A percentile compares a stretch with the other conserved stretches of the same genome.
These are phyloP conservation scores for Jatropha podagrica DNA, from an alignment of 441 rosid species.

Conservation along the genomic window DNA sequence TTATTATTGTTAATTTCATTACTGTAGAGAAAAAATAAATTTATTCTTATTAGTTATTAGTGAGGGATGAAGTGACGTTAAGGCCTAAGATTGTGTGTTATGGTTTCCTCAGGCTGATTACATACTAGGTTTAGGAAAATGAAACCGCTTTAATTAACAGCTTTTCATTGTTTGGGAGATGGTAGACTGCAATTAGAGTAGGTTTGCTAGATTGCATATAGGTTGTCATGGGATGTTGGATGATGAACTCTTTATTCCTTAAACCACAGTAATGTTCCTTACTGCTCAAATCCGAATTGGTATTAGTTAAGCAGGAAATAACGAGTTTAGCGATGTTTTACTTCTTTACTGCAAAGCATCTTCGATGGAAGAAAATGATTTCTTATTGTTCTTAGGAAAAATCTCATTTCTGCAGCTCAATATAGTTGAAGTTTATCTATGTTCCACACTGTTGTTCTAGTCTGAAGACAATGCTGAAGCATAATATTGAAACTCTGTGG, in stretches of 20 bases:
- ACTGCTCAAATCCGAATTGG: too few relatives aligned
- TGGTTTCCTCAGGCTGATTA: not conserved
- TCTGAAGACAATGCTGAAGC: not conserved
- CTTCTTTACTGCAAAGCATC: too few relatives aligned
- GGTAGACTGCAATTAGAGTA: not conserved
- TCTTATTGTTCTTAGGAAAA: not conserved
- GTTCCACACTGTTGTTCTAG: not conserved
- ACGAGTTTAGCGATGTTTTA: too few relatives aligned
- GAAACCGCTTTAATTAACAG: not conserved
- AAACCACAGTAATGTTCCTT: too few relatives aligned
- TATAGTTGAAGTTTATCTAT: not conserved
- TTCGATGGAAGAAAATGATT: too few relatives aligned
- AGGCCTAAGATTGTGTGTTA: too few relatives aligned
- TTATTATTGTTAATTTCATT: not conserved
- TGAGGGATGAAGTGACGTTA: too few relatives aligned
- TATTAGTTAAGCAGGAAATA: too few relatives aligned
- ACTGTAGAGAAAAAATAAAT: not conserved
- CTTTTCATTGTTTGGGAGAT: not conserved
- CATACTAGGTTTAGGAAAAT: not conserved
- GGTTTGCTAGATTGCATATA: not conserved
- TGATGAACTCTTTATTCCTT: too few relatives aligned
- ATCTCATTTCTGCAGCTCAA: not conserved
- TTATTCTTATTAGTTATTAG: not conserved
- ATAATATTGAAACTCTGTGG: not conserved
- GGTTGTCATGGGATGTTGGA: not conserved